phyloP scores from a whole-genome alignment of 768 basidiomycete genomes.

The Tylopilus cervinicoccineus region DNA sequence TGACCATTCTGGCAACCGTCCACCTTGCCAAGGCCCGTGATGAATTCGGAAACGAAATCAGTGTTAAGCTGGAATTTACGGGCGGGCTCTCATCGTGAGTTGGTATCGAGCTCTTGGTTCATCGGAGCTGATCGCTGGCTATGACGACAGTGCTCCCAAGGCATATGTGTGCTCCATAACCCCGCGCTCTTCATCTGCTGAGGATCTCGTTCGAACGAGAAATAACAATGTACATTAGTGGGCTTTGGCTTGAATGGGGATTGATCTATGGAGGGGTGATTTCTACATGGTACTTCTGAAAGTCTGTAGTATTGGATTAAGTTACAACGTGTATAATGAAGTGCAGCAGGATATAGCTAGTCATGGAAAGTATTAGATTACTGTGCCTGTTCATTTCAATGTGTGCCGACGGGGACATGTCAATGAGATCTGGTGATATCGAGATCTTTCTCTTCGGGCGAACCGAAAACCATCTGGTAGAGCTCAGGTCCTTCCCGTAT shows the following conservation, averaged over 20 bases:
- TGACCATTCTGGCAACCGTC: conserved; percentile 29
- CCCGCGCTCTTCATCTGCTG: conserved; percentile 10
- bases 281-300: neutral
- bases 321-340: conserved; percentile 1
- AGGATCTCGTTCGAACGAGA: conserved; percentile 16
- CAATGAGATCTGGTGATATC: conserved; percentile 4
- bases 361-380: conserved; percentile 1
- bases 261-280: neutral
- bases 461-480: conserved; percentile 47
- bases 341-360: conserved; percentile 3
- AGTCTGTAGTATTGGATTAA: conserved; percentile 5
- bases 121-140: neutral
- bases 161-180: conserved; percentile 24
- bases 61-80: conserved; percentile 22
- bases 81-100: conserved; percentile 18
- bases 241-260: neutral
- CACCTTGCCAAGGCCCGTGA: conserved; percentile 25
- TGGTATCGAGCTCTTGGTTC: neutral
- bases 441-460: conserved; percentile 10
- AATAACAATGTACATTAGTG: neutral
- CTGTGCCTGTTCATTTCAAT: neutral
- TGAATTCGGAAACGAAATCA: conserved; percentile 29
- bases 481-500: conserved; percentile 78
- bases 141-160: conserved; percentile 17
- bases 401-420: neutral